Base-by-base conservation (phyloP, 257 asterid genomes). In the Catharanthus roseus region DNA sequence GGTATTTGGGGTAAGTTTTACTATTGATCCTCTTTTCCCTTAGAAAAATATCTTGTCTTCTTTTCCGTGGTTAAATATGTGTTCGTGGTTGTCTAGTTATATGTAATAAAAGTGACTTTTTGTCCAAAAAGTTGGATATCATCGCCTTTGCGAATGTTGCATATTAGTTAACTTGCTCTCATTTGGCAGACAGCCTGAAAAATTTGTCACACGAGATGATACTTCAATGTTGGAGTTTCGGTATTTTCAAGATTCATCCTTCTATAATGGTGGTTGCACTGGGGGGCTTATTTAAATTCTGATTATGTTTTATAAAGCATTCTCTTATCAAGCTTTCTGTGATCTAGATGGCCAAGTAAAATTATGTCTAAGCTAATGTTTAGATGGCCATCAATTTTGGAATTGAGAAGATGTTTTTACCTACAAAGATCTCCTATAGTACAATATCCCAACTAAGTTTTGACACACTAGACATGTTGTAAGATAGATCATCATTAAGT, bases 1-100 rank as follows among this genome's bases (percentile, higher is more conserved):
- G 69, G 89, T 95, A 60, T 95, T 95, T 80, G 99, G 97, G 96
- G 98, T 95, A 84, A 77, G 96, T 11, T 53, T 34, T 3, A 26
- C 34, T 61, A 21, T 26, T 4, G 70, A 51, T 15, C 28, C 31
- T 74, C 6, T 47, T 33, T 66, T 39, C 41, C 44, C 31, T 60
- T 29, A 36, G 49, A 26, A 12, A 19, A 51, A 0, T 34, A 36
- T 34, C 47, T 62, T 34, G 29, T 34, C 42, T 38, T 38, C 8
- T 38, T 38, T n/a, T 49, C 23, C 4, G 15, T 49, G n/a, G 24
- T 61, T 21, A 3, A 2, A 49, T 56, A 5, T 8, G 45, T 33
- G 13, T 61, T 61, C 24, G 2, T 29, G 65, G 16, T 61, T 61
- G 67, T 58, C 16, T 29, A 19, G 41, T 58, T 6, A 58, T 28